Conservation (phyloP, 2,329 filamentous ascomycete genomes). For the Sclerotinia nivalis region DNA sequence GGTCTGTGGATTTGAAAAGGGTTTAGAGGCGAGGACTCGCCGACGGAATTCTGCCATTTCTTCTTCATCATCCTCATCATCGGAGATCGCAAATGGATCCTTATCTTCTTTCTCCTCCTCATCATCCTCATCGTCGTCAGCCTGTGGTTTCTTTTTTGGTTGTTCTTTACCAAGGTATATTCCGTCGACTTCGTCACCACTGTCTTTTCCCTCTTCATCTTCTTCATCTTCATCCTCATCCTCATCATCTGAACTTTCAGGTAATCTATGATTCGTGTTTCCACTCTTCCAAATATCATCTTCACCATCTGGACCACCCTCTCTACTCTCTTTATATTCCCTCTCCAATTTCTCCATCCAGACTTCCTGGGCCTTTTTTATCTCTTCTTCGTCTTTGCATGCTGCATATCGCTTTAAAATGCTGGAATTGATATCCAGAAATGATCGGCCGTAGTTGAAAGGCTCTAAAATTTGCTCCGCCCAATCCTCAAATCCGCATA, state of each 20-base stretch:
- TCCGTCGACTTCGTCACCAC: conserved; percentile 53
- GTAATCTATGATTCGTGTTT: conserved; percentile 72
- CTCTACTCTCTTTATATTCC: conserved; percentile 81
- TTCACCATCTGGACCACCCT: conserved; percentile 57
- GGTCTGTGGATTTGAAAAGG: conserved; percentile 66
- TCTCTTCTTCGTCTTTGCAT: conserved; percentile 74
- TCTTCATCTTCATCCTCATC: conserved; percentile 47
- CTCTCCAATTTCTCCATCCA: conserved; percentile 90
- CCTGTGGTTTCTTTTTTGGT: conserved; percentile 43
- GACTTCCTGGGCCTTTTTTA: conserved; percentile 81
- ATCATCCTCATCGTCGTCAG: conserved; percentile 46
- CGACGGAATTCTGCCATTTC: conserved; percentile 91
- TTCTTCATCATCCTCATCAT: conserved; percentile 75
- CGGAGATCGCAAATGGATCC: conserved; percentile 60
- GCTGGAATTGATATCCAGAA: conserved; percentile 85
- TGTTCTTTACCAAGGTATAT: conserved; percentile 62
- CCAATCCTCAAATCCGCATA: conserved; percentile 91
- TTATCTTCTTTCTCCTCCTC: conserved; percentile 64
- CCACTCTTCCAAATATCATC: conserved; percentile 88
- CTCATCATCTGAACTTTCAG: conserved; percentile 55
- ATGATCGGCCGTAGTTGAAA: conserved; percentile 86
- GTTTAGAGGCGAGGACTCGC: conserved; percentile 87
- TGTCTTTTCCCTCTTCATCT: conserved; percentile 49
- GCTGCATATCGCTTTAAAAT: conserved; percentile 82
- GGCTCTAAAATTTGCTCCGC: conserved; percentile 78